phyloP scores from a whole-genome alignment of 2,329 filamentous ascomycete species.

The Lachnellula willkommii region DNA sequence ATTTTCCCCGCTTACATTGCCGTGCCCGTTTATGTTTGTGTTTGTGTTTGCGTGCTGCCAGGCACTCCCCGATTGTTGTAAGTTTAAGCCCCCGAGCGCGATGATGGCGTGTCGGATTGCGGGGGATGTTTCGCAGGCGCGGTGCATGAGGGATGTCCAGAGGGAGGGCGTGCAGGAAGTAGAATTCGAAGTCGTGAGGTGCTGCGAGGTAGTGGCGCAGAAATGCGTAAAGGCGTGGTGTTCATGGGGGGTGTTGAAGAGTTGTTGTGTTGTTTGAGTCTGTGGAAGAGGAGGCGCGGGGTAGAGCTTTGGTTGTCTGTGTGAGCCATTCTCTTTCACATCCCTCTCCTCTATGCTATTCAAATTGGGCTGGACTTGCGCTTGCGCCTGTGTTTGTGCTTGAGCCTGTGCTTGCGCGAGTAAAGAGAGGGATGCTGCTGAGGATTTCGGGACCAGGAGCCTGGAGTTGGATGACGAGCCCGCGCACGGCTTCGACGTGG shows the following conservation, averaged over 20 bases:
- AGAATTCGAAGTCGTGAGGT: no score
- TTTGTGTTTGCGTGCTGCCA: no score
- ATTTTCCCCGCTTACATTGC: not conserved
- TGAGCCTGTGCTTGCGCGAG: no score
- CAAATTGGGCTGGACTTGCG: no score
- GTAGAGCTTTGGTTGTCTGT: no score
- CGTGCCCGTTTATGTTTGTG: no score
- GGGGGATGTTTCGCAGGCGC: conserved; percentile 16
- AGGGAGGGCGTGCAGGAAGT: conserved; percentile 5
- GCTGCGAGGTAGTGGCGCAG: conserved; percentile 11
- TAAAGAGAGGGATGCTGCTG: not conserved
- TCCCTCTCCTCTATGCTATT: no score
- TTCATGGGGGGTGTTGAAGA: conserved; percentile 16
- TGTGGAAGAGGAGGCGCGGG: no score
- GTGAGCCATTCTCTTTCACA: no score
- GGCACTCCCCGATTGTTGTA: no score
- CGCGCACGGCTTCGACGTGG: conserved; percentile 4
- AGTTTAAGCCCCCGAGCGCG: not conserved
- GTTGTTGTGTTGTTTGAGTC: not conserved
- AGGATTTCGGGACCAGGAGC: conserved; percentile 15
- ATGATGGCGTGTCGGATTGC: conserved; percentile 17
- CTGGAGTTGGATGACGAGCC: conserved; percentile 12
- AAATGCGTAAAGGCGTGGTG: conserved; percentile 18
- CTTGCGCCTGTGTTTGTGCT: no score
- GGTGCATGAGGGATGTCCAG: conserved; percentile 16